A percentile compares a stretch with the other conserved stretches of the same genome.
Conservation (phyloP, 306 rosid species). For the Clitoria ternatea region DNA sequence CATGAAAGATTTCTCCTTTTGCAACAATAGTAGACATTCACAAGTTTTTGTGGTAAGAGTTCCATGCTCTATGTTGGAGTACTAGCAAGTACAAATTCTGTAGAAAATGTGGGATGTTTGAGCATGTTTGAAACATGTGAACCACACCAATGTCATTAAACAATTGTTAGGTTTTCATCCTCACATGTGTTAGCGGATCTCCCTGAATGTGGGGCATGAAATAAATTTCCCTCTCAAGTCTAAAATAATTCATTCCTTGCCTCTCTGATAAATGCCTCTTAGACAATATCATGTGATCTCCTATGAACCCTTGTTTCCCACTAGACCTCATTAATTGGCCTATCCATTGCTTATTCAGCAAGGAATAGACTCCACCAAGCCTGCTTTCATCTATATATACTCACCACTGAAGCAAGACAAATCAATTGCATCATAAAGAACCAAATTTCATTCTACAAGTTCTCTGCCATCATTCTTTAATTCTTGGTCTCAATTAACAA, state of each 20-base stretch:
- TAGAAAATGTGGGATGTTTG: not conserved
- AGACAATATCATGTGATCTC: constrained; percentile 26
- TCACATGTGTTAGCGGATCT: not conserved
- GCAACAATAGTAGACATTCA: too few species aligned
- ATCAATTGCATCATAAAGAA: not conserved
- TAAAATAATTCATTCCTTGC: not conserved
- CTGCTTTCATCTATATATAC: too few species aligned
- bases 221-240: not conserved
- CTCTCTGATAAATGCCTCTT: too few species aligned
- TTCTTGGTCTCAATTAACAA: not conserved
- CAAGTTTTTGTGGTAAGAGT: too few species aligned
- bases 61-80: too few species aligned
- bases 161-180: too few species aligned
- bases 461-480: too few species aligned
- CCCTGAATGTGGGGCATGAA: not conserved
- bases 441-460: too few species aligned
- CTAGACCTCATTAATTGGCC: not conserved
- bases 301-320: not conserved
- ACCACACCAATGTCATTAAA: not conserved
- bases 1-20: too few species aligned
- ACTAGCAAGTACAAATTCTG: too few species aligned
- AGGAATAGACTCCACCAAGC: too few species aligned
- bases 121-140: not conserved
- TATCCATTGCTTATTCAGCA: too few species aligned
- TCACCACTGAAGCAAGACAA: not conserved